phyloP scores from a whole-genome alignment of 1,139 yeast species.

The Tardiomyces depauwii region DNA sequence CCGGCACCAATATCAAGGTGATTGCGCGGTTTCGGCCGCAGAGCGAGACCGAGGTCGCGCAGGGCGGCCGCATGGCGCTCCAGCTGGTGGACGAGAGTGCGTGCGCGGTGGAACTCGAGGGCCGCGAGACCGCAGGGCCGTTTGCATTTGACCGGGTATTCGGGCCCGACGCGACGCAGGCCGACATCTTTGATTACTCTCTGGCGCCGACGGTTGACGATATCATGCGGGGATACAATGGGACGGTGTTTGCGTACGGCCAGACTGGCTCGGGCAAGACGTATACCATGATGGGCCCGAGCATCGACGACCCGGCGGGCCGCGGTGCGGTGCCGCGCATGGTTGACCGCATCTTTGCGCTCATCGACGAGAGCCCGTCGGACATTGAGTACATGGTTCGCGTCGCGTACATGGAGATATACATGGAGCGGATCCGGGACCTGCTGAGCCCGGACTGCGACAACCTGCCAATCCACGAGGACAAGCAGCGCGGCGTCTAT shows the following conservation, averaged over 20 bases:
- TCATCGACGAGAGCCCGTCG: slow-evolving; percentile 40
- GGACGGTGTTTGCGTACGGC: slow-evolving; percentile 85
- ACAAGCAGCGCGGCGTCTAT: slow-evolving; percentile 49
- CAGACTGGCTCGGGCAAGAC: slow-evolving; percentile 96
- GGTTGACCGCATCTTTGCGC: slow-evolving; percentile 50
- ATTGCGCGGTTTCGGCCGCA: slow-evolving; percentile 54
- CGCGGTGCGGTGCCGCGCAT: slow-evolving; percentile 69
- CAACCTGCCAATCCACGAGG: slow-evolving; percentile 53
- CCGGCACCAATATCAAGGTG: slow-evolving; percentile 41
- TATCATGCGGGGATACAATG: slow-evolving; percentile 69
- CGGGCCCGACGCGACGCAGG: slow-evolving; percentile 38
- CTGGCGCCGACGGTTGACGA: slow-evolving; percentile 52
- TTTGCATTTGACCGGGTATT: slow-evolving; percentile 66
- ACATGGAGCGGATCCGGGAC: slow-evolving; percentile 69
- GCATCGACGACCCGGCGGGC: slow-evolving; percentile 25
- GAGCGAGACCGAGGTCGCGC: slow-evolving; percentile 2
- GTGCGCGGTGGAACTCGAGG: background rate
- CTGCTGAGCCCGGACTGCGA: slow-evolving; percentile 30
- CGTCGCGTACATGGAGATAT: slow-evolving; percentile 72
- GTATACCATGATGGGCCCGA: slow-evolving; percentile 71
- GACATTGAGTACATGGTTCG: slow-evolving; percentile 56
- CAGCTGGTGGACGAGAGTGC: background rate
- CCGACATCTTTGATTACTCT: slow-evolving; percentile 52
- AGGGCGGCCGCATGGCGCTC: background rate
- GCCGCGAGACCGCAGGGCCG: slow-evolving; percentile 16